Percentiles rank a stretch among this genome's conserved stretches.
Evolutionary conservation across 371 early-diverging fungal genomes (phyloP).

Genomic region (Funneliformis caledonium): DNA sequence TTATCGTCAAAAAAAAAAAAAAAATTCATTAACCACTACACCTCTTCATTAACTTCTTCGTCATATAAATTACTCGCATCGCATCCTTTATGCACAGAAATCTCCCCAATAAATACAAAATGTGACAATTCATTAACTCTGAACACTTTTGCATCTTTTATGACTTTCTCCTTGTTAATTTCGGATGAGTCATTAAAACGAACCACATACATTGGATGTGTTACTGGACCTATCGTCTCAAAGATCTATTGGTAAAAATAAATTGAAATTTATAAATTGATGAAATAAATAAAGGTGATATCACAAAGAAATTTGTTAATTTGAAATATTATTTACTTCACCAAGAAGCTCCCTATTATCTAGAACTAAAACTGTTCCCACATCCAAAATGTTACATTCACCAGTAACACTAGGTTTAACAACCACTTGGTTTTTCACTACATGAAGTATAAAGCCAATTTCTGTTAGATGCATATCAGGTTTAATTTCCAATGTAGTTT

Average conservation of each 20-base stretch:
- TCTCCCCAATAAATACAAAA: constrained; percentile 66
- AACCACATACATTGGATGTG: constrained; percentile 81
- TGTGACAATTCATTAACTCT: constrained; percentile 67
- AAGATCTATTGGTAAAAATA: constrained; percentile 59
- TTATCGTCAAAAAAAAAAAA: neutral
- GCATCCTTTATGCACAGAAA: constrained; percentile 74
- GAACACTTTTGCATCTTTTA: constrained; percentile 64
- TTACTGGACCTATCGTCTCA: constrained; percentile 95
- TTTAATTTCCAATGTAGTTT: constrained; percentile 67
- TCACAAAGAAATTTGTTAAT: neutral
- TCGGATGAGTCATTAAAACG: constrained; percentile 71
- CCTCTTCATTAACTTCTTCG: constrained; percentile 83
- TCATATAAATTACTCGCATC: constrained; percentile 94
- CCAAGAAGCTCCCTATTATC: constrained; percentile 75
- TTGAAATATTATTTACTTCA: constrained; percentile 50
- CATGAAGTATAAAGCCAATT: constrained; percentile 71
- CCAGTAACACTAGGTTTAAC: constrained; percentile 62
- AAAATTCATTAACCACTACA: constrained; percentile 34
- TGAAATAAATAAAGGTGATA: neutral
- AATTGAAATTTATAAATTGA: neutral
- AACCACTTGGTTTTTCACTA: constrained; percentile 80
- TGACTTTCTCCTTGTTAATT: constrained; percentile 52
- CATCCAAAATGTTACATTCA: constrained; percentile 70
- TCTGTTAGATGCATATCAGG: constrained; percentile 54
- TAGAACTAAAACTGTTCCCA: constrained; percentile 74